Evolutionary conservation across 2,329 filamentous ascomycete genomes (phyloP).

Genomic region (Alternaria sp.): DNA sequence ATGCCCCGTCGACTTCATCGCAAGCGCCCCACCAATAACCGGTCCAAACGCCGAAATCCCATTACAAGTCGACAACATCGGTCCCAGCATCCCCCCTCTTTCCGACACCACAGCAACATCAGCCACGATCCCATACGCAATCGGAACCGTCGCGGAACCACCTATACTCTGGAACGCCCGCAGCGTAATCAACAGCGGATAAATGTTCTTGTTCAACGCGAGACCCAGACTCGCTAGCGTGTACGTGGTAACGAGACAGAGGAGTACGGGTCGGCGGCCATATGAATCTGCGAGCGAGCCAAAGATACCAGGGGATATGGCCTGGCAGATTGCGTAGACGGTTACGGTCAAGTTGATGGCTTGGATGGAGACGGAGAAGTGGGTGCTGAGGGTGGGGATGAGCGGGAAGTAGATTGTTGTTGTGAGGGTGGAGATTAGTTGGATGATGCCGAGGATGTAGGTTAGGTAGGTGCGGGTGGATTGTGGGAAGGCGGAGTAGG

Average conservation of each 20-base stretch:
- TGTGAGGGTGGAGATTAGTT: background rate
- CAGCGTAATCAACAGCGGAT: background rate
- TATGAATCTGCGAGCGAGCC: background rate
- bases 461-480: background rate
- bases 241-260: background rate
- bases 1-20: background rate
- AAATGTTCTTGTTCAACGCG: background rate
- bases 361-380: background rate
- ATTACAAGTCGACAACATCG: background rate
- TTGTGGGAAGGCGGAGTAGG: background rate
- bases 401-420: background rate
- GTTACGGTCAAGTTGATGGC: constrained; percentile 1
- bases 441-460: background rate
- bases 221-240: background rate
- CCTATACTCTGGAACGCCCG: background rate
- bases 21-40: background rate
- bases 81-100: background rate
- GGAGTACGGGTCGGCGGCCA: background rate
- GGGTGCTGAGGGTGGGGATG: background rate
- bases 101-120: background rate
- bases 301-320: background rate
- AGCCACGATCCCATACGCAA: background rate
- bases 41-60: background rate
- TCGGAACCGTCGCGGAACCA: background rate
- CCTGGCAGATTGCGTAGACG: background rate